Evolutionary conservation across 139 green algal species (phyloP), one percentile per base, ranked within the genome.

Genomic region (Zygnema circumcarinatum): DNA sequence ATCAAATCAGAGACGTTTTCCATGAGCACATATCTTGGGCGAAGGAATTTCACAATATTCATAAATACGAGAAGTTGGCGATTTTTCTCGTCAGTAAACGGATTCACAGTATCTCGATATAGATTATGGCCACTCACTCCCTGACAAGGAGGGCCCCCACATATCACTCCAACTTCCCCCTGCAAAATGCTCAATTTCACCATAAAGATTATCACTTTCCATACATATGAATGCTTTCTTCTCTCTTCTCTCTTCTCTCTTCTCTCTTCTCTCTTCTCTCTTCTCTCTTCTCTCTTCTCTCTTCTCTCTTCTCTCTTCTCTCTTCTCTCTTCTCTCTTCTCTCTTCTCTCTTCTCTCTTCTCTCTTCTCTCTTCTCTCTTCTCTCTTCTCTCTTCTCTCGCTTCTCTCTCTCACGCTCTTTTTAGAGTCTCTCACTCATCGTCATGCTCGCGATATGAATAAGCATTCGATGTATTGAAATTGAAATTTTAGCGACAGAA

Each of bases 81-180:
- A 47, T 91, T 91, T 47, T 90, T 92, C 40, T 53, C 54, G 67
- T 92, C 89, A 0, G 16, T 40, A 21, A 91, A 38, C 0, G 85
- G 81, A 16, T 87, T 80, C 0, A 56, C 79, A 0, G 2, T 74
- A 80, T 90, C 39, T 22, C 85, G 79, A 67, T 79, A 90, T 0
- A 68, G 79, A 87, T 98, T 98, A 38, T 96, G 91, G 29, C 95
- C 95, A 40, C 79, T 92, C 36, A 95, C 85, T 38, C 94, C 94
- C 86, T 97, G 95, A 92, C 95, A 97, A 31, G 95, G 95, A 20
- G 95, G 95, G 0, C 95, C 95, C 2, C 95, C 95, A 47, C 92
- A 93, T 25, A 97, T 83, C 47, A 97, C 39, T 68, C 94, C 88
- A 25, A 97, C 92, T 22, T 94, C 90, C 0, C 94, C 94, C 1